Percentiles rank a stretch among this genome's conserved stretches.
phyloP scores from a whole-genome alignment of 768 basidiomycete genomes.

The Mycena sanguinolenta region DNA sequence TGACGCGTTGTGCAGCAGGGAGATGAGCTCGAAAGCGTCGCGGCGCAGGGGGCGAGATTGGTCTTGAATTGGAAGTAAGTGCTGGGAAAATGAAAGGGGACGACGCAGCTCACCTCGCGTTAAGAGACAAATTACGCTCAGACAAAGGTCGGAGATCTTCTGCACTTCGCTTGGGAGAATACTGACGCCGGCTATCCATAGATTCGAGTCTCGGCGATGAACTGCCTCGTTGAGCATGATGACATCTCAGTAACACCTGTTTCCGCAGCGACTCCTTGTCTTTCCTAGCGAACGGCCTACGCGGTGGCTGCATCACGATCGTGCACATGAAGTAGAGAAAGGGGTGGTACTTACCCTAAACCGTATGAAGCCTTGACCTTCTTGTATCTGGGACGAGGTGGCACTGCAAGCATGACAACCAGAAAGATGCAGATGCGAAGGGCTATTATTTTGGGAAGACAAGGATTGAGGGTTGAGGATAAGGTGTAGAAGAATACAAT shows the following conservation, averaged over 20 bases:
- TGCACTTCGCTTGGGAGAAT: background rate
- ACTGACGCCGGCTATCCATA: background rate
- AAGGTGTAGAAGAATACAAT: background rate
- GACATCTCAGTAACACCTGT: constrained; percentile 26
- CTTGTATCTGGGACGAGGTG: constrained; percentile 19
- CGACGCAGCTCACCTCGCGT: background rate
- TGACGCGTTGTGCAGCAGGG: constrained; percentile 7
- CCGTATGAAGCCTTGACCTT: constrained; percentile 6
- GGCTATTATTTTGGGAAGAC: background rate
- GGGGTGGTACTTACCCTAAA: background rate
- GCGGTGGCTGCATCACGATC: background rate
- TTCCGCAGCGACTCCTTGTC: constrained; percentile 28
- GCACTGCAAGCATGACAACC: background rate
- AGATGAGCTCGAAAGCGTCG: background rate
- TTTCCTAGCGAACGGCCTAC: constrained; percentile 1
- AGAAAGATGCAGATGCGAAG: background rate
- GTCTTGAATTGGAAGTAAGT: background rate
- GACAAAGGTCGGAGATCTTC: background rate
- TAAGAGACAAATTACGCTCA: no score
- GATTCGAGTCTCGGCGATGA: background rate
- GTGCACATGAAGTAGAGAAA: background rate
- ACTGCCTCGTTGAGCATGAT: constrained; percentile 9
- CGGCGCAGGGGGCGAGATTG: background rate
- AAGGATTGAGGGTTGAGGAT: constrained; percentile 4
- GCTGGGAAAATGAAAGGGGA: background rate